Conservation (phyloP, 345 rosid species). For the Linum tenue region DNA sequence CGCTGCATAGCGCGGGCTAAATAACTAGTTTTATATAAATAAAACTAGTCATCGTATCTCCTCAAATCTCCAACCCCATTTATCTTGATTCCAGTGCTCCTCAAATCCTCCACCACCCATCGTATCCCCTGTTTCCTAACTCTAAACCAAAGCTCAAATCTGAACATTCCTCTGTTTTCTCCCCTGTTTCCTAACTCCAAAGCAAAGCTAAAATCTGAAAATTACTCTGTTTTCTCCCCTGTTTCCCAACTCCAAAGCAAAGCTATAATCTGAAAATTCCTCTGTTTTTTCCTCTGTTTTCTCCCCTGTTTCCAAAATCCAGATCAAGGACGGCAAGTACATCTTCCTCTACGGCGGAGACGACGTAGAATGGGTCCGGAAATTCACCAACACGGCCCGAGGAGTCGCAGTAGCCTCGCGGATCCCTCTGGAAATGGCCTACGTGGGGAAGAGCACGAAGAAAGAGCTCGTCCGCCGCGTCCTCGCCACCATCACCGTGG, state of each 20-base stretch:
- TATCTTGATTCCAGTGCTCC: too few relatives aligned
- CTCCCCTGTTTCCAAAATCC: not conserved
- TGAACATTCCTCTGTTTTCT: not conserved
- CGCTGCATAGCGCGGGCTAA: too few relatives aligned
- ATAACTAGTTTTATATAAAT: too few relatives aligned
- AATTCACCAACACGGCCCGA: slow-evolving; percentile 27
- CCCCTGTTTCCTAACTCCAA: not conserved
- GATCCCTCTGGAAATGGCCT: slow-evolving; percentile 45
- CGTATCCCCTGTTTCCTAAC: too few relatives aligned
- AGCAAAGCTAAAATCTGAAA: not conserved
- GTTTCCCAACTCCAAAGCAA: too few relatives aligned
- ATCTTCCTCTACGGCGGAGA: slow-evolving; percentile 77
- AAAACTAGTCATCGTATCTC: too few relatives aligned
- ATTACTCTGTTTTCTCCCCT: too few relatives aligned
- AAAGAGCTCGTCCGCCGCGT: slow-evolving; percentile 23
- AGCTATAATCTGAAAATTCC: too few relatives aligned
- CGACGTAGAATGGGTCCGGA: slow-evolving; percentile 61
- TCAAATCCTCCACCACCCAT: too few relatives aligned
- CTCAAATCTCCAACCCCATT: too few relatives aligned
- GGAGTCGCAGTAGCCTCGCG: slow-evolving; percentile 29
- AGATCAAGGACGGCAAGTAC: slow-evolving; percentile 31
- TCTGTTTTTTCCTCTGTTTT: too few relatives aligned
- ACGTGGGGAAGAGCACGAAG: slow-evolving; percentile 54
- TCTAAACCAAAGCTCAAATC: too few relatives aligned
- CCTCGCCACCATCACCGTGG: slow-evolving; percentile 13